Evolutionary conservation across 176 grass and related monocot genomes (phyloP), one percentile per base, ranked within the genome.

Genomic region (Aegilops bicornis): DNA sequence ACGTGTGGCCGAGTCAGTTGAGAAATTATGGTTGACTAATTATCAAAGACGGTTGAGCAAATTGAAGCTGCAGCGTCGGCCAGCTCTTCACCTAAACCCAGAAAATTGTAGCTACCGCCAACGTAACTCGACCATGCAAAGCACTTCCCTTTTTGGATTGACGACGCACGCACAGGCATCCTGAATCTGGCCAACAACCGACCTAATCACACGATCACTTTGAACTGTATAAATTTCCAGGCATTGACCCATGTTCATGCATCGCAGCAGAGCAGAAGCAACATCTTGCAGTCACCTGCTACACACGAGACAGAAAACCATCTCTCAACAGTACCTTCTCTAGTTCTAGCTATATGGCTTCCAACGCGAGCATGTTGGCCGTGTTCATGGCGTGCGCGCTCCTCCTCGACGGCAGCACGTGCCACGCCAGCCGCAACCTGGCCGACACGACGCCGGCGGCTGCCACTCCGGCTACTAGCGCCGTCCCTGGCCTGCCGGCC

Each of bases 381-480:
- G n/a, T 76, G 70, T 2, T 64, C 71, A 84, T 65, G 82, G 82
- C 59, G 59, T 76, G 59, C 59, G 3, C 27, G 2, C 71, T 76
- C 23, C 71, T 76, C 23, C 52, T 74, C 24, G 54, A 69, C 13
- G 31, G 59, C 72, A 77, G 8, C 13, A 50, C 40, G 12, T 85
- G 83, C 59, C 29, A 77, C 10, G 83, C 83, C 37, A 72, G 72
- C 23, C 72, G 83, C 20, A 7, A 19, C 24, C 31, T 85, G 29
- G 83, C 72, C 8, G 83, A 66, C 60, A 85, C 29, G 1, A 64
- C 60, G 0, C 24, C 36, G 0, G 17, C 36, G 33, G 54, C 54
- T 3, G 54, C 36, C n/a, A 35, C 82, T 74, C 69, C 82, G 4
- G 72, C 59, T 1, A 40, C 62, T 4, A 56, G 16, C 1, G 9